phyloP scores from a whole-genome alignment of 208 protist genomes.

The Trypanosoma mega region DNA sequence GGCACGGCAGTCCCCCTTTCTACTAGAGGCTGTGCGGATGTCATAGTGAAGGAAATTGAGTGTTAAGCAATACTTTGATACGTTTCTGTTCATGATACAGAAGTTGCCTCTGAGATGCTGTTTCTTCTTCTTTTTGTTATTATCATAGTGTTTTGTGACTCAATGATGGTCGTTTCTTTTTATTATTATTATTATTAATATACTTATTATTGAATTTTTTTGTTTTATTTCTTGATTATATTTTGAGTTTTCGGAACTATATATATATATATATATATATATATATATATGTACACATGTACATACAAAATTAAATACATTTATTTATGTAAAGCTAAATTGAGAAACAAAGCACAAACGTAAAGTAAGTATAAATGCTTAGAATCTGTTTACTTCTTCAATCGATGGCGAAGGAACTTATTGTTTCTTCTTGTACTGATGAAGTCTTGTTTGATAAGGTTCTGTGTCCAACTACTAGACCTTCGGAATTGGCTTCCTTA shows the following conservation, averaged over 20 bases:
- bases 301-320: no score
- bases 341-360: no score
- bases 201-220: no score
- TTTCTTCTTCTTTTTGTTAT: no score
- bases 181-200: background rate
- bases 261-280: conserved; percentile 17
- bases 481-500: conserved; percentile 24
- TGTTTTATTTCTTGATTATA: no score
- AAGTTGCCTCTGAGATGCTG: no score
- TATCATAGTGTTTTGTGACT: no score
- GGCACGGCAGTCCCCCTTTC: conserved; percentile 26
- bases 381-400: conserved; percentile 8
- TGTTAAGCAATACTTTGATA: background rate
- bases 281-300: no score
- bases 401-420: conserved; percentile 17
- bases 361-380: no score
- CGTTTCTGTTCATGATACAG: no score
- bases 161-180: conserved; percentile 9
- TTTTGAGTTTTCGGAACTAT: conserved; percentile 5
- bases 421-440: background rate
- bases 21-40: conserved; percentile 27
- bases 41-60: conserved; percentile 1
- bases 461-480: conserved; percentile 20
- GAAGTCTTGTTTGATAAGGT: conserved; percentile 17
- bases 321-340: no score